Evolutionary conservation across 306 rosid genomes (phyloP).

Genomic region (Vigna reflexopilosa): DNA sequence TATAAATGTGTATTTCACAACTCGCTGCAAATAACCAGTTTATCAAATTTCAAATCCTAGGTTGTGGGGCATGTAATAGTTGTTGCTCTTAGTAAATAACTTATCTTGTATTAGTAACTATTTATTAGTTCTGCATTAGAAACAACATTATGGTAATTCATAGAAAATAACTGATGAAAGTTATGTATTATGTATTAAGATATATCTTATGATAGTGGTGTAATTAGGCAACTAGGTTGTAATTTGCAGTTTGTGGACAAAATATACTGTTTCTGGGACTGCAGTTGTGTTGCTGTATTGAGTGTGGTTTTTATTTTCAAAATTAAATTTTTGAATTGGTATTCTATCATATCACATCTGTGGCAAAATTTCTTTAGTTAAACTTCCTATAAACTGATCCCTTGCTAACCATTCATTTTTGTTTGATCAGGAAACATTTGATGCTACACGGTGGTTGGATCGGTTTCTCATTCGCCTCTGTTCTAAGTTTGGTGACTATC

Average conservation of each 20-base stretch:
- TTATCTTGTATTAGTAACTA: not conserved
- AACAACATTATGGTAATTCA: not conserved
- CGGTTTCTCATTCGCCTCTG: slow-evolving; percentile 93
- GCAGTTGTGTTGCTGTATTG: not conserved
- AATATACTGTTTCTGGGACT: not conserved
- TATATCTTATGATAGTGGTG: not conserved
- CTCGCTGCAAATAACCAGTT: slow-evolving; percentile 28
- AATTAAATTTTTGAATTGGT: not conserved
- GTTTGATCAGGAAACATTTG: slow-evolving; percentile 84
- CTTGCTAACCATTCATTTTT: slow-evolving; percentile 35
- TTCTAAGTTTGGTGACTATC: slow-evolving; percentile 94
- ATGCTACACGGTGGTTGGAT: slow-evolving; percentile 97
- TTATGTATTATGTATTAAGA: slow-evolving; percentile 4
- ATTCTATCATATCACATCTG: not conserved
- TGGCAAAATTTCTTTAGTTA: slow-evolving; percentile 13
- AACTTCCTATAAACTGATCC: not conserved
- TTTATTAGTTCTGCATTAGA: not conserved
- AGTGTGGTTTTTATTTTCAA: not conserved
- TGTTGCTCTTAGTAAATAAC: not conserved
- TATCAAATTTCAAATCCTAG: not conserved
- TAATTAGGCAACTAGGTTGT: not conserved
- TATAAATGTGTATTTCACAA: slow-evolving; percentile 8
- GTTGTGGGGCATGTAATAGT: slow-evolving; percentile 27
- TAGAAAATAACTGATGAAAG: not conserved
- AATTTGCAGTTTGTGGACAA: not conserved